Evolutionary conservation across 495 filamentous ascomycete species (phyloP).

Genomic region (Oleoguttula mirabilis): DNA sequence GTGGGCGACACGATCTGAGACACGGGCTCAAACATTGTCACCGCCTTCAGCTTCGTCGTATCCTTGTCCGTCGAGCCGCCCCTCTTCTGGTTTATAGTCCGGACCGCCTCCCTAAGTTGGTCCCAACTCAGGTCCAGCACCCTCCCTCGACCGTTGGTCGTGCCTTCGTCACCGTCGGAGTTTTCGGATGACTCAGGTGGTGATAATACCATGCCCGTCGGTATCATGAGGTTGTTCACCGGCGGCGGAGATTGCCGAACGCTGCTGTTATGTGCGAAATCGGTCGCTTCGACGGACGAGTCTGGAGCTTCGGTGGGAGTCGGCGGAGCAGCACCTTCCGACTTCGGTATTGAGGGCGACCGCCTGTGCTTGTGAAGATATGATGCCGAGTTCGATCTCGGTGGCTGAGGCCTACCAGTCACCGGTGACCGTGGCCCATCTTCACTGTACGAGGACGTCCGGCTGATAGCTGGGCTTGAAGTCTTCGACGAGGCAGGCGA

Average conservation of each 20-base stretch:
- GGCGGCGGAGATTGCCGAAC: slow-evolving; percentile 73
- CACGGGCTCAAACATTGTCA: slow-evolving; percentile 7
- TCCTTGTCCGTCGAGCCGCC: slow-evolving; percentile 42
- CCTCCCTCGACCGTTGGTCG: slow-evolving; percentile 35
- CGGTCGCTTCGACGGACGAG: slow-evolving; percentile 18
- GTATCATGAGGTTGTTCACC: slow-evolving; percentile 56
- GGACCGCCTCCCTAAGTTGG: slow-evolving; percentile 73
- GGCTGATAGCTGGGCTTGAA: slow-evolving; percentile 49
- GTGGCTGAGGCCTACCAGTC: slow-evolving; percentile 41
- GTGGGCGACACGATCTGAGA: slow-evolving; percentile 15
- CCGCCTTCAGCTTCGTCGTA: not conserved
- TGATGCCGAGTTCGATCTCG: slow-evolving; percentile 63
- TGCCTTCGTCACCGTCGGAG: slow-evolving; percentile 66
- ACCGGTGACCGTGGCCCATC: slow-evolving; percentile 19
- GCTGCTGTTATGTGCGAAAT: slow-evolving; percentile 28
- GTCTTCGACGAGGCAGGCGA: slow-evolving; percentile 63
- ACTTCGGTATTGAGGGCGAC: slow-evolving; percentile 43
- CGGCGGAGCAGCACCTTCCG: slow-evolving; percentile 11
- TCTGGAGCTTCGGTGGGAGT: slow-evolving; percentile 31
- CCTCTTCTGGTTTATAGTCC: slow-evolving; percentile 59
- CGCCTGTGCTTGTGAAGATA: slow-evolving; percentile 59
- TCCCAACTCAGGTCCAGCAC: slow-evolving; percentile 49
- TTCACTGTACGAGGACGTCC: slow-evolving; percentile 38
- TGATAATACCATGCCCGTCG: slow-evolving; percentile 69
- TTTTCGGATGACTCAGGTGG: slow-evolving; percentile 70